These are phyloP conservation scores for Bidens hawaiensis DNA, from an alignment of 140 eudicot species.

Conservation along the genomic window DNA sequence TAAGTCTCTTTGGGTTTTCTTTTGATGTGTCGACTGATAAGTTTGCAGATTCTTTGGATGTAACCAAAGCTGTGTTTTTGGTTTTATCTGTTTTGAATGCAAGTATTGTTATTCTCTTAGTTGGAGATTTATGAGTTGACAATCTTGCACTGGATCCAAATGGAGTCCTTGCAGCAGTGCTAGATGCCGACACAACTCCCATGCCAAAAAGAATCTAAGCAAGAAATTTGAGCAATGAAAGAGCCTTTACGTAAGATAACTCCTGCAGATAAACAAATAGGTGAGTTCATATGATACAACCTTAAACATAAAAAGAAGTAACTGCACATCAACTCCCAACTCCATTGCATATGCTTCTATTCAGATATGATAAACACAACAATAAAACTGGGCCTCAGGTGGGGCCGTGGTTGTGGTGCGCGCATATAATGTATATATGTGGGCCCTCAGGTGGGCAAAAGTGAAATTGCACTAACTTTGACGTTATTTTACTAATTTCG, in stretches of 20 bases:
- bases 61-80: conserved; percentile 48
- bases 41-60: conserved; percentile 51
- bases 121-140: conserved; percentile 31
- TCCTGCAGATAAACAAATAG: conserved; percentile 26
- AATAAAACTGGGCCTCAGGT: too few relatives aligned
- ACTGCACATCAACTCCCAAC: background rate
- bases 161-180: conserved; percentile 75
- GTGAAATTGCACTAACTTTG: too few relatives aligned
- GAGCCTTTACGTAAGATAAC: conserved; percentile 4
- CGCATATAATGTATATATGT: too few relatives aligned
- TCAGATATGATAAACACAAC: too few relatives aligned
- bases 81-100: conserved; percentile 66
- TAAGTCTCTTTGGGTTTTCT: conserved; percentile 52
- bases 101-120: conserved; percentile 40
- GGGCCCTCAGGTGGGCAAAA: too few relatives aligned
- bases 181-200: conserved; percentile 95
- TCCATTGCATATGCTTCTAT: background rate
- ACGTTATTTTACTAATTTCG: too few relatives aligned
- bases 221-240: conserved; percentile 5
- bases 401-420: too few relatives aligned
- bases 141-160: conserved; percentile 55
- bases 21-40: conserved; percentile 52
- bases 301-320: background rate
- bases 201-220: conserved; percentile 43
- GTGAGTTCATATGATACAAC: background rate